phyloP scores from a whole-genome alignment of 768 basidiomycete species.

The Guyanaporus albipodus region DNA sequence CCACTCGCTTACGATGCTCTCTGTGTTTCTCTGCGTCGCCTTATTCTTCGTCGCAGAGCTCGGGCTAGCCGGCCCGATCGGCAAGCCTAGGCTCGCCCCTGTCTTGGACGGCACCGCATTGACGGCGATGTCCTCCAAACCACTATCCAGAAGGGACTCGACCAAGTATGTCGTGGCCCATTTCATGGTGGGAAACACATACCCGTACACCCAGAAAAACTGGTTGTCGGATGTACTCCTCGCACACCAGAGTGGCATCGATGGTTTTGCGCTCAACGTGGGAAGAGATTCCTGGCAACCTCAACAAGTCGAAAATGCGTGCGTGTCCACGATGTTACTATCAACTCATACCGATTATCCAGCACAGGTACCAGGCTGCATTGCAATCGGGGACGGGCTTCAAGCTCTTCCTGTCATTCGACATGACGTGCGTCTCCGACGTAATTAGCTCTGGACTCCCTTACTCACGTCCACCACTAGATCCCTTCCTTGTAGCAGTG shows the following conservation, averaged over 20 bases:
- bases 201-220: constrained; percentile 45
- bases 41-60: constrained; percentile 8
- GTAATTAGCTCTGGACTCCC: background rate
- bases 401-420: constrained; percentile 74
- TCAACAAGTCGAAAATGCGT: constrained; percentile 61
- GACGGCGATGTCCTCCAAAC: background rate
- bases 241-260: constrained; percentile 56
- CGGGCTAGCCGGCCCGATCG: constrained; percentile 14
- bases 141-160: constrained; percentile 12
- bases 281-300: constrained; percentile 64
- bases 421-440: constrained; percentile 61
- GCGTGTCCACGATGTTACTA: constrained; percentile 20
- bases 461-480: constrained; percentile 28
- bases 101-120: background rate
- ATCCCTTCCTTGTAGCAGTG: constrained; percentile 49
- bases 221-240: constrained; percentile 52
- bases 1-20: constrained; percentile 19
- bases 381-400: constrained; percentile 49
- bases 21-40: constrained; percentile 9
- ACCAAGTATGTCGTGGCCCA: constrained; percentile 53
- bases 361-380: constrained; percentile 55
- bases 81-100: background rate
- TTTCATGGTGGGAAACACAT: constrained; percentile 63
- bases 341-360: constrained; percentile 16
- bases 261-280: constrained; percentile 70